Conservation (phyloP, 2,329 filamentous ascomycete species). For the Venturia pyrina region DNA sequence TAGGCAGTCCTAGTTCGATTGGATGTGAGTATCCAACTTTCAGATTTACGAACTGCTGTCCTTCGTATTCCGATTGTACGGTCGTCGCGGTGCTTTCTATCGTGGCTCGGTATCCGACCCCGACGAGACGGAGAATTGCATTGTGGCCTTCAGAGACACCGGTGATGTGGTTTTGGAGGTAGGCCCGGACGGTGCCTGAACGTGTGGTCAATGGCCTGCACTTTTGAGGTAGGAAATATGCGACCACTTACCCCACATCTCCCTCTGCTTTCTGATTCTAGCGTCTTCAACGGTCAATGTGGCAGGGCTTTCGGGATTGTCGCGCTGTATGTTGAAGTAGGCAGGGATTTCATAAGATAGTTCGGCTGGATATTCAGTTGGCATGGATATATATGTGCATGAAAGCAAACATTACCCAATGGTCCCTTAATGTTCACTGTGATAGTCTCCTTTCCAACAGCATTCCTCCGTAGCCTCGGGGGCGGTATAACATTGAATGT, state of each 20-base stretch:
- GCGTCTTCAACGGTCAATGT: slow-evolving; percentile 61
- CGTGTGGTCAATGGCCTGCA: neutral
- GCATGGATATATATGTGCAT: neutral
- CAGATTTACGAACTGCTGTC: slow-evolving; percentile 80
- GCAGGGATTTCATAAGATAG: slow-evolving; percentile 69
- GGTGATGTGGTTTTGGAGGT: slow-evolving; percentile 81
- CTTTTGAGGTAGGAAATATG: slow-evolving; percentile 1
- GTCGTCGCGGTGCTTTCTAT: slow-evolving; percentile 68
- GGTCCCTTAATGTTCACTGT: slow-evolving; percentile 72
- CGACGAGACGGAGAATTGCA: slow-evolving; percentile 82
- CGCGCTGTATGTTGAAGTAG: slow-evolving; percentile 63
- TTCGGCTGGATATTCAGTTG: slow-evolving; percentile 44
- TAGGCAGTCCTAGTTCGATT: slow-evolving; percentile 76
- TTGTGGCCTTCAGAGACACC: slow-evolving; percentile 96
- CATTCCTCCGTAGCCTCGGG: slow-evolving; percentile 47
- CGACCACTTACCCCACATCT: slow-evolving; percentile 78
- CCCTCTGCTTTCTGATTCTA: slow-evolving; percentile 63
- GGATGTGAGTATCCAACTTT: slow-evolving; percentile 97
- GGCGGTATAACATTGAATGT: slow-evolving; percentile 59
- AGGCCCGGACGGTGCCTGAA: slow-evolving; percentile 77
- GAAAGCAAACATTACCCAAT: slow-evolving; percentile 45
- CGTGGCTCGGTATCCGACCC: slow-evolving; percentile 87
- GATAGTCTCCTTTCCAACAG: slow-evolving; percentile 48
- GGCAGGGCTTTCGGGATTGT: slow-evolving; percentile 52
- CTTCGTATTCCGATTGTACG: slow-evolving; percentile 56